Evolutionary conservation across 805 yeast species (phyloP), one percentile per base, ranked within the genome.

Genomic region (Clavispora carvajalis): DNA sequence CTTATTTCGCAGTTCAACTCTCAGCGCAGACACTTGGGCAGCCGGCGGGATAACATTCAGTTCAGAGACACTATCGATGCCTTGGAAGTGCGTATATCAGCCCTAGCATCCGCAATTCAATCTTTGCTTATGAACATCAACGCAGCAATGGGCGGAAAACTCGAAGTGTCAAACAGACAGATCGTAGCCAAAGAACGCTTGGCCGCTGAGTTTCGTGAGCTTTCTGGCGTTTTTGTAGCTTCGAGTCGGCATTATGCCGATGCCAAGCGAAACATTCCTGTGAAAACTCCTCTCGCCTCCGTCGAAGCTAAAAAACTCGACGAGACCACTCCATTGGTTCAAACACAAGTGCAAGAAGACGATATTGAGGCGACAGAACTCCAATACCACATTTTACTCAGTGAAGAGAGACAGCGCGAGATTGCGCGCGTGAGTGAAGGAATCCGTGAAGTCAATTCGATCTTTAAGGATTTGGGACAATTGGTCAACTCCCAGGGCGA

Each of bases 401-500:
- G 89, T 2, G 77, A 80, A 41, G 91, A 87, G 53, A 67, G 96
- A 40, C 81, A 84, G 39, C 65, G 76, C 18, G 93, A 87, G 46
- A 84, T 90, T 23, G 68, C 71, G 22, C 80, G 77, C 45, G 82
- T 89, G 7, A 80, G 83, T 33, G 77, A 78, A 31, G 95, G 95
- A 0, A 87, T 89, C 9, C 76, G 73, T 39, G 96, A 90, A 49
- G 86, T 90, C 31, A 89, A 90, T 59, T 73, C 88, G 8, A 89
- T 90, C 4, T 89, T 88, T 59, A 79, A 80, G 49, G 95, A 89
- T 53, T 61, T 90, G 41, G 88, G 89, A 12, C 74, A 78, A 28
- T 65, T 90, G 52, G 93, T 90, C 2, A 69, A 74, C 38, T 90
- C 87, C 59, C 97, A 90, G 58, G 96, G 95, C 5, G 80, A 76